phyloP scores from a whole-genome alignment of 1,284 basidiomycete species.

The Leccinum fallax region DNA sequence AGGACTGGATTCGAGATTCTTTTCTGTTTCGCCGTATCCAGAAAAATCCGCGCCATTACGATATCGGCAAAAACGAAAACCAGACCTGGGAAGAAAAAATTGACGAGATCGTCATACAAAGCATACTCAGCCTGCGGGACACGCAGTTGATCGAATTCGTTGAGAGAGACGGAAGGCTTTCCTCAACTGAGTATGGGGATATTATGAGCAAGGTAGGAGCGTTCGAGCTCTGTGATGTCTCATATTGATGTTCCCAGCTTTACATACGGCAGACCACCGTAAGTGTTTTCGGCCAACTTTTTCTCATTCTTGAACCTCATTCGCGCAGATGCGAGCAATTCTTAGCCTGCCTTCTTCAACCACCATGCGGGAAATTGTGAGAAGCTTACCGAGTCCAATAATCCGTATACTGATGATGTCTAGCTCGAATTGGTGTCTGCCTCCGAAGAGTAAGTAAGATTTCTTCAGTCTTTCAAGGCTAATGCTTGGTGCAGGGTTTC shows the following conservation, averaged over 20 bases:
- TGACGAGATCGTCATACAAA: slow-evolving; percentile 71
- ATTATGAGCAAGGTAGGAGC: slow-evolving; percentile 78
- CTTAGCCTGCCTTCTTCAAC: slow-evolving; percentile 57
- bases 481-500: slow-evolving; percentile 49
- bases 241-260: slow-evolving; percentile 45
- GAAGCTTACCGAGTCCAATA: slow-evolving; percentile 22
- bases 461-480: slow-evolving; percentile 1
- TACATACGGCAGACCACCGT: slow-evolving; percentile 75
- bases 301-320: not conserved
- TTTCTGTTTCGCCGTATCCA: slow-evolving; percentile 85
- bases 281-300: slow-evolving; percentile 6
- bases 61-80: slow-evolving; percentile 56
- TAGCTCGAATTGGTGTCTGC: slow-evolving; percentile 67
- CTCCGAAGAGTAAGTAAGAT: slow-evolving; percentile 62
- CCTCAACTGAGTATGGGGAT: slow-evolving; percentile 74
- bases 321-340: slow-evolving; percentile 64
- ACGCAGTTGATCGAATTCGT: slow-evolving; percentile 58
- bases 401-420: slow-evolving; percentile 8
- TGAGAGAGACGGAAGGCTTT: slow-evolving; percentile 44
- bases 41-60: slow-evolving; percentile 80
- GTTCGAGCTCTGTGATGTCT: slow-evolving; percentile 2
- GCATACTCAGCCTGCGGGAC: slow-evolving; percentile 59
- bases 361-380: slow-evolving; percentile 65
- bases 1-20: slow-evolving; percentile 77
- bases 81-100: slow-evolving; percentile 71